Evolutionary conservation across 202 grass and related monocot species (phyloP), one percentile per base, ranked within the genome.

Genomic region (Setaria italica): DNA sequence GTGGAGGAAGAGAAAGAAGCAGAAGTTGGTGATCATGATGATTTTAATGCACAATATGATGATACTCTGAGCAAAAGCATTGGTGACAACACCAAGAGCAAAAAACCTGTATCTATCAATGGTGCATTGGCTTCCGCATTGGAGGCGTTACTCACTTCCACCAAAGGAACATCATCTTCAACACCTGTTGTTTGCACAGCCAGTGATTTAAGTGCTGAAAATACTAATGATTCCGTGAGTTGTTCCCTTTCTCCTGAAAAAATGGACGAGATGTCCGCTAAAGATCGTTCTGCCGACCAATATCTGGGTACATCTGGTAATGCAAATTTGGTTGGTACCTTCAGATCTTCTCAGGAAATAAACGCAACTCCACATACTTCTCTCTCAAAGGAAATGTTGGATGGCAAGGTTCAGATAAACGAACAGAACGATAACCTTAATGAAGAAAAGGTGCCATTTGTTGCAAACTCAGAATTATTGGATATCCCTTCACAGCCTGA

Each of bases 51-150:
- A 37, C 58, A 75, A 43, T 67, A 55, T 80, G 74, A 80, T 87
- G 85, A 79, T 80, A 57, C 57, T 72, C 60, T 72, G 16, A 66
- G 78, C 57, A 73, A 76, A 90, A 62, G 64, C 74, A 58, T 30
- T 50, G 9, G 34, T n/a, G 56, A 56, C 2, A 45, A 14, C 80
- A 74, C 65, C 32, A 85, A 84, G 84, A 72, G 54, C 72, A 92
- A 88, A 89, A 56, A 70, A 20, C 55, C 66, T 78, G 79, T 91
- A 72, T 90, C 90, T 70, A 89, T 94, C 32, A 88, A 96, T 78
- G 89, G 86, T 54, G 92, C 91, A 75, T 92, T 99, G 87, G 90
- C 92, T 42, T 92, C 92, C 66, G 88, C 92, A 72, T 83, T 99
- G 88, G 91, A 90, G 47, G 88, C 88, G 75, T 88, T 99, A 78